Percentiles rank a stretch among this genome's conserved stretches.
Conservation (phyloP, 2,329 filamentous ascomycete species). For the Mollisiaceae sp. region DNA sequence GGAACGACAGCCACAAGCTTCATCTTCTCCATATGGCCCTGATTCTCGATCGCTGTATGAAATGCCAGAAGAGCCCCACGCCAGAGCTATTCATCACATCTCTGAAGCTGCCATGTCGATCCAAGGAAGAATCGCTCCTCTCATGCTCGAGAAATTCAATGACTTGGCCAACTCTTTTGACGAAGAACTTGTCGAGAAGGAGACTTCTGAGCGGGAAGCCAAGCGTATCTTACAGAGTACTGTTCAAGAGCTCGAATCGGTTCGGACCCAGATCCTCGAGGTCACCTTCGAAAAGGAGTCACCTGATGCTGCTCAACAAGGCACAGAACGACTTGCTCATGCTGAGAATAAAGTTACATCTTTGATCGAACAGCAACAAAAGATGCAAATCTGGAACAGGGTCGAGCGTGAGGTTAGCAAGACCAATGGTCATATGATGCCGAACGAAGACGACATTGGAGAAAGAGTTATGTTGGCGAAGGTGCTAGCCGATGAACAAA, state of each 20-base stretch:
- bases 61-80: conserved; percentile 34
- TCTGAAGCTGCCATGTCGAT: conserved; percentile 72
- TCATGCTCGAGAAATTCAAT: conserved; percentile 74
- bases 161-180: conserved; percentile 75
- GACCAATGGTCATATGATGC: conserved; percentile 51
- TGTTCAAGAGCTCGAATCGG: conserved; percentile 66
- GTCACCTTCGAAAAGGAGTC: conserved; percentile 44
- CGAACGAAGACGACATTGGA: conserved; percentile 53
- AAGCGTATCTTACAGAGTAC: conserved; percentile 69
- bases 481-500: conserved; percentile 62
- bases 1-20: conserved; percentile 63
- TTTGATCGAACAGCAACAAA: conserved; percentile 54
- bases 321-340: conserved; percentile 32
- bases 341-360: conserved; percentile 35
- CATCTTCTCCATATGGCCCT: conserved; percentile 73
- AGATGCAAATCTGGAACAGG: conserved; percentile 44
- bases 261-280: conserved; percentile 65
- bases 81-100: conserved; percentile 46
- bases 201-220: conserved; percentile 71
- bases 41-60: conserved; percentile 52
- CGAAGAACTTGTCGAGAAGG: conserved; percentile 75
- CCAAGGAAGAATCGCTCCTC: conserved; percentile 69
- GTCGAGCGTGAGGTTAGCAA: conserved; percentile 54
- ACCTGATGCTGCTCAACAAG: conserved; percentile 27
- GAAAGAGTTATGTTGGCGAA: conserved; percentile 63